Evolutionary conservation across 129 eudicot genomes (phyloP).

Genomic region (Daucus carota): DNA sequence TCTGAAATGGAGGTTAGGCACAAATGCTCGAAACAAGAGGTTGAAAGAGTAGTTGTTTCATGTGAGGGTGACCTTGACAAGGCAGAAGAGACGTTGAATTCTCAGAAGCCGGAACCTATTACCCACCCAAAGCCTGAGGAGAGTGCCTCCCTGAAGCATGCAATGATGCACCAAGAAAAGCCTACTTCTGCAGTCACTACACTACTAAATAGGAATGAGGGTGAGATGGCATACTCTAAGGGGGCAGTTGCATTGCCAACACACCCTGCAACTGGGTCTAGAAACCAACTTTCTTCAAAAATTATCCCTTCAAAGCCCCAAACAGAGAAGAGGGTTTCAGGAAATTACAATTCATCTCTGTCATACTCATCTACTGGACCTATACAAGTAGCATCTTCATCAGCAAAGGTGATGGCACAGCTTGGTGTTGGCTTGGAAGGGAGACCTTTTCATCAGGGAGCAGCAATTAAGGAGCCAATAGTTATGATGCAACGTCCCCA

Average conservation of each 20-base stretch:
- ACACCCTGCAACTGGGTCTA: slow-evolving; percentile 4
- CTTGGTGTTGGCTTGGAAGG: slow-evolving; percentile 16
- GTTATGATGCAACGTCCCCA: slow-evolving; percentile 28
- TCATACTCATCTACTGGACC: slow-evolving; percentile 13
- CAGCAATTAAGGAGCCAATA: slow-evolving; percentile 15
- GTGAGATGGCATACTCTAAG: slow-evolving; percentile 11
- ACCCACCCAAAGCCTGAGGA: slow-evolving; percentile 22
- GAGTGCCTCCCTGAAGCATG: slow-evolving; percentile 2
- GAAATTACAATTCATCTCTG: not conserved
- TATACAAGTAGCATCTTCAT: slow-evolving; percentile 16
- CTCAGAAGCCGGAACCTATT: slow-evolving; percentile 23
- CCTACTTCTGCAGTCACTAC: slow-evolving; percentile 6
- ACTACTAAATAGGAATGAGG: slow-evolving; percentile 9
- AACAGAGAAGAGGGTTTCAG: slow-evolving; percentile 12
- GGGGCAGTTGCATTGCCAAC: slow-evolving; percentile 7
- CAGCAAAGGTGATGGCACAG: slow-evolving; percentile 13
- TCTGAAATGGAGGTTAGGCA: slow-evolving; percentile 21
- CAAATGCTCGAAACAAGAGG: slow-evolving; percentile 37
- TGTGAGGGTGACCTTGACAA: slow-evolving; percentile 34
- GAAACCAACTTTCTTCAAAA: slow-evolving; percentile 7
- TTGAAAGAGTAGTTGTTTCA: slow-evolving; percentile 29
- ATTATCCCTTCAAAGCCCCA: not conserved
- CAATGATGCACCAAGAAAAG: slow-evolving; percentile 13
- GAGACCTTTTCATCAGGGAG: slow-evolving; percentile 13
- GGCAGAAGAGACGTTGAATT: slow-evolving; percentile 24